Percentiles rank a stretch among this genome's conserved stretches.
Conservation (phyloP, 2,329 filamentous ascomycete genomes). For the Trichoderma sp. region DNA sequence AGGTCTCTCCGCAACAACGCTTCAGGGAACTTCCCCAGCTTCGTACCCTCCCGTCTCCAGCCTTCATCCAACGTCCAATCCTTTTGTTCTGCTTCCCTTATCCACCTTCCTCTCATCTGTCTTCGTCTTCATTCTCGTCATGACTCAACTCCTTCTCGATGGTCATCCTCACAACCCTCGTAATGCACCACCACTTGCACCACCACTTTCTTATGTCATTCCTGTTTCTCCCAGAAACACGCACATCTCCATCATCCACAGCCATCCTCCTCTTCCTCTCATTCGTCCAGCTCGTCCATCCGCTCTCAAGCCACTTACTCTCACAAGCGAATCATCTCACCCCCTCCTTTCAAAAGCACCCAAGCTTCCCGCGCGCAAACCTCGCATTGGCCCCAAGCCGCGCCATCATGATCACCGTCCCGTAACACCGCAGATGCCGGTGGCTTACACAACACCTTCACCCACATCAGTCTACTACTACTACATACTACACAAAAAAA, state of each 20-base stretch:
- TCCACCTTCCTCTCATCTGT: neutral
- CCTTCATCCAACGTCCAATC: neutral
- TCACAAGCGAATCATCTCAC: constrained; percentile 2
- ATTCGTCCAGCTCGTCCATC: neutral
- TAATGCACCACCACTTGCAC: neutral
- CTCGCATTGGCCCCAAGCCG: constrained; percentile 15
- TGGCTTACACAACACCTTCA: neutral
- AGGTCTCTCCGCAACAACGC: neutral
- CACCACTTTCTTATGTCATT: constrained; percentile 19
- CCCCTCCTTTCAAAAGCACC: neutral
- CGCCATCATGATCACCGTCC: constrained; percentile 14
- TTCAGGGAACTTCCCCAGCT: neutral
- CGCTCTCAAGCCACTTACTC: neutral
- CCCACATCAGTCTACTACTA: no score
- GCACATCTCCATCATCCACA: neutral
- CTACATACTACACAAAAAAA: neutral
- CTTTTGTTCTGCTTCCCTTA: neutral
- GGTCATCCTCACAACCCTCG: neutral
- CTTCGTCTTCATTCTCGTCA: neutral
- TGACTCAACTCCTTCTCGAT: no score
- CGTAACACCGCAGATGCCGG: constrained; percentile 19
- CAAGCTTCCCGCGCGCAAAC: neutral
- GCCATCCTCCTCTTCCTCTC: neutral
- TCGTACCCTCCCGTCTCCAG: neutral
- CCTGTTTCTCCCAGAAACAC: constrained; percentile 19